Percentiles rank a stretch among this genome's conserved stretches.
Conservation (phyloP, 495 filamentous ascomycete genomes). For the Cercophora samala region DNA sequence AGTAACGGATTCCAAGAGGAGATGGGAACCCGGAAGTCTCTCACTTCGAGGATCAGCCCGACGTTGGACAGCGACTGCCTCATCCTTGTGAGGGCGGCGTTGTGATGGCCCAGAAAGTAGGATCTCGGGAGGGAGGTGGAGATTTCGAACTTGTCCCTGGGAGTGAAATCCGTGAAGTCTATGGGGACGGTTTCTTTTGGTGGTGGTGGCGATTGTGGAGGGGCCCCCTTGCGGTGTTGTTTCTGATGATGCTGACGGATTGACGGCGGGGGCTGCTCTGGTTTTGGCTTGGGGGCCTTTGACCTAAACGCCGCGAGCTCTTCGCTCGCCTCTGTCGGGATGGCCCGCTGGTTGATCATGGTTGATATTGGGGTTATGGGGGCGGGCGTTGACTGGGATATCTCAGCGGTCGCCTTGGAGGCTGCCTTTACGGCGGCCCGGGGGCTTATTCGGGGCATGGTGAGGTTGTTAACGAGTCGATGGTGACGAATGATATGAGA, state of each 20-base stretch:
- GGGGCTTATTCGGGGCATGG: not conserved
- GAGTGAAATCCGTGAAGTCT: conserved; percentile 52
- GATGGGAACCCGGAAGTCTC: conserved; percentile 86
- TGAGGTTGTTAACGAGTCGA: not conserved
- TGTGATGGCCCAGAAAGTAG: conserved; percentile 97
- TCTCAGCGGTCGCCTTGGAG: not conserved
- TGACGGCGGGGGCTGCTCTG: not conserved
- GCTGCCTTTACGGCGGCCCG: not conserved
- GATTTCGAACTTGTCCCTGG: conserved; percentile 65
- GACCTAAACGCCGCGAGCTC: not conserved
- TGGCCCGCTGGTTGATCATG: not conserved
- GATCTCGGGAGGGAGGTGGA: conserved; percentile 70
- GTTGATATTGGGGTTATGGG: not conserved
- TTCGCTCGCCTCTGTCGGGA: not conserved
- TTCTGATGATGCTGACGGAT: conserved; percentile 14
- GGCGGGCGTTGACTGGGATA: not conserved
- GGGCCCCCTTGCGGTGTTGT: too few species aligned
- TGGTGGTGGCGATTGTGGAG: not conserved
- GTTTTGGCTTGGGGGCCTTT: not conserved
- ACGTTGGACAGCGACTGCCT: conserved; percentile 74
- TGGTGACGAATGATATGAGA: not conserved
- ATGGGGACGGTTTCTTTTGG: not conserved
- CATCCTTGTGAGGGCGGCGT: conserved; percentile 79
- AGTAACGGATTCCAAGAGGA: conserved; percentile 90
- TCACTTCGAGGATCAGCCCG: conserved; percentile 89